Evolutionary conservation across 768 basidiomycete species (phyloP), one percentile per base, ranked within the genome.

Genomic region (Phlegmacium glaucopus): DNA sequence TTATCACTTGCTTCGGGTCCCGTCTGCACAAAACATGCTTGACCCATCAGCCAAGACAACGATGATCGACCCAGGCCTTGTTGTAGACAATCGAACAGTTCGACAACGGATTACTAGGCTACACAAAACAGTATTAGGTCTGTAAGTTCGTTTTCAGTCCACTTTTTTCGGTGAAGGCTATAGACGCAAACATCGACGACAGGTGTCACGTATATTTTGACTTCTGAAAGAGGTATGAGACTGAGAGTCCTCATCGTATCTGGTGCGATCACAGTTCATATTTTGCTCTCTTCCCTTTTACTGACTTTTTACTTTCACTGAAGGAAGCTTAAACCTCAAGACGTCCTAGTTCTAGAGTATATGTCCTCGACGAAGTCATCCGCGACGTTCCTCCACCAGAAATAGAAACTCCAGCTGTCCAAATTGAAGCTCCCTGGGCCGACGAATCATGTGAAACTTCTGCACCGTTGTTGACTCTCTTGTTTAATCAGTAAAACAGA

Each of bases 221-320:
- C 80, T 2, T 82, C 82, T 0, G 94, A 95, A 60, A 77, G 89
- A 16, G 93, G 92, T 91, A 56, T 12, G 55, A 50, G n/a, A n/a
- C n/a, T n/a, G n/a, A n/a, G 41, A n/a, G 15, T 30, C 44, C 6
- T 6, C 12, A n/a, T n/a, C n/a, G n/a, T n/a, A n/a, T n/a, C 44
- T 73, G 93, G 92, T 91, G 56, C 12, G 55, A 50, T n/a, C n/a
- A n/a, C n/a, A 42, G n/a, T 17, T 30, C 90, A 91, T 12, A 91
- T 85, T 50, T 17, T 16, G 36, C n/a, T 32, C 10, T 13, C 4
- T 39, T 12, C n/a, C n/a, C n/a, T n/a, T n/a, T 15, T 18, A 10
- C 34, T 32, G 38, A 32, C 15, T 6, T 13, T 12, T 25, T n/a
- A n/a, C n/a, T n/a, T n/a, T n/a, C n/a, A n/a, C n/a, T n/a, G n/a